Percentiles rank a stretch among this genome's conserved stretches.
phyloP scores from a whole-genome alignment of 495 filamentous ascomycete species.

The Trichoderma gamsii region DNA sequence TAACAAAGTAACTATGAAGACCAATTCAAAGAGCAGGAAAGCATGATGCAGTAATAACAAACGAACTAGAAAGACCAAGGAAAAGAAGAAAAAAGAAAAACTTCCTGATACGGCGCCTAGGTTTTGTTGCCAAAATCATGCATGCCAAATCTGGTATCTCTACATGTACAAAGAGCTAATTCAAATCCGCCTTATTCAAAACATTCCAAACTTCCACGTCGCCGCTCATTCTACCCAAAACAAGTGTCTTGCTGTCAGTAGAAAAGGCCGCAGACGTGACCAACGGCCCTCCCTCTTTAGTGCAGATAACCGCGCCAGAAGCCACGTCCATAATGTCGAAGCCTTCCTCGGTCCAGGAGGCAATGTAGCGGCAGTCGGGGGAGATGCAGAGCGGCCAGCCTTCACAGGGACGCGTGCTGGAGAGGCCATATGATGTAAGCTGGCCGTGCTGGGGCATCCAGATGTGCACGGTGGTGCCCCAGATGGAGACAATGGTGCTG shows the following conservation, averaged over 20 bases:
- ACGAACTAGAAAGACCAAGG: neutral
- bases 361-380: constrained; percentile 25
- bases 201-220: constrained; percentile 12
- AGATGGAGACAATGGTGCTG: constrained; percentile 23
- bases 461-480: constrained; percentile 26
- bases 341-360: constrained; percentile 28
- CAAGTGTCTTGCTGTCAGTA: neutral
- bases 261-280: constrained; percentile 18
- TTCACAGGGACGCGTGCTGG: constrained; percentile 21
- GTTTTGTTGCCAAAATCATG: neutral
- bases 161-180: neutral
- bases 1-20: neutral
- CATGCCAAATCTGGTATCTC: neutral
- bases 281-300: constrained; percentile 4
- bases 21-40: neutral
- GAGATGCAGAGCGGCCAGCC: constrained; percentile 30
- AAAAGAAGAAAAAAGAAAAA: neutral
- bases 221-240: constrained; percentile 13
- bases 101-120: neutral
- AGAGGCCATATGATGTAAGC: constrained; percentile 23
- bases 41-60: neutral
- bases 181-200: neutral
- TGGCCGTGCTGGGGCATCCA: constrained; percentile 22
- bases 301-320: constrained; percentile 23
- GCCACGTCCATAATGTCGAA: constrained; percentile 26